Conservation (phyloP, 345 rosid genomes). For the Excoecaria agallocha region DNA sequence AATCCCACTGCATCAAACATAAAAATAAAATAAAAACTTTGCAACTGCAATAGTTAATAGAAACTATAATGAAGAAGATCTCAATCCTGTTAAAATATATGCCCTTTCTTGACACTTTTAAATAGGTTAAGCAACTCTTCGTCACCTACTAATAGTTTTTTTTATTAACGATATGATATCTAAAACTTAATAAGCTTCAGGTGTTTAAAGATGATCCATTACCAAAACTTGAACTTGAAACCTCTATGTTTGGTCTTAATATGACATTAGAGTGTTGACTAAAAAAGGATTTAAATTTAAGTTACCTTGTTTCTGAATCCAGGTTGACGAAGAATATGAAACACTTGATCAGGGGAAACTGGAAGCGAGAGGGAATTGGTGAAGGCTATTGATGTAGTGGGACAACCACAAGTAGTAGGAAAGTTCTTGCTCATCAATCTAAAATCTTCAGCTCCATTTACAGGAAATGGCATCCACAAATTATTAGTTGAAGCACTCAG, state of each 20-base stretch:
- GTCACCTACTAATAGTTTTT: too few relatives aligned
- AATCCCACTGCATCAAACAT: constrained; percentile 43
- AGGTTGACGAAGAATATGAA: constrained; percentile 30
- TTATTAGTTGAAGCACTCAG: constrained; percentile 18
- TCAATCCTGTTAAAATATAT: background rate
- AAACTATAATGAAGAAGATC: background rate
- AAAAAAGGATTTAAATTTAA: background rate
- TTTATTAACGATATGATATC: too few relatives aligned
- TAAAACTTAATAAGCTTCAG: too few relatives aligned
- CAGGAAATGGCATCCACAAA: constrained; percentile 34
- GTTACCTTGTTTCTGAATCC: constrained; percentile 38
- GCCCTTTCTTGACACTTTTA: too few relatives aligned
- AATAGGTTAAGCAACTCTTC: too few relatives aligned
- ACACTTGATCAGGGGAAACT: constrained; percentile 21
- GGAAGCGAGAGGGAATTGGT: constrained; percentile 36
- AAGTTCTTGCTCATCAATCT: constrained; percentile 23
- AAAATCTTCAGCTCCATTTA: constrained; percentile 24
- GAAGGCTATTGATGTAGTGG: constrained; percentile 25
- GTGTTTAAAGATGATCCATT: too few relatives aligned
- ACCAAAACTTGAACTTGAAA: too few relatives aligned
- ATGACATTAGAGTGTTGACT: background rate
- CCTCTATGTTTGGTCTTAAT: too few relatives aligned
- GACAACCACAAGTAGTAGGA: constrained; percentile 4
- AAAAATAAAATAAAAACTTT: background rate
- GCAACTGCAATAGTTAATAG: background rate